These are phyloP conservation scores for Ophiostoma novo-ulmi DNA, from an alignment of 2,329 filamentous ascomycete species.

Conservation along the genomic window DNA sequence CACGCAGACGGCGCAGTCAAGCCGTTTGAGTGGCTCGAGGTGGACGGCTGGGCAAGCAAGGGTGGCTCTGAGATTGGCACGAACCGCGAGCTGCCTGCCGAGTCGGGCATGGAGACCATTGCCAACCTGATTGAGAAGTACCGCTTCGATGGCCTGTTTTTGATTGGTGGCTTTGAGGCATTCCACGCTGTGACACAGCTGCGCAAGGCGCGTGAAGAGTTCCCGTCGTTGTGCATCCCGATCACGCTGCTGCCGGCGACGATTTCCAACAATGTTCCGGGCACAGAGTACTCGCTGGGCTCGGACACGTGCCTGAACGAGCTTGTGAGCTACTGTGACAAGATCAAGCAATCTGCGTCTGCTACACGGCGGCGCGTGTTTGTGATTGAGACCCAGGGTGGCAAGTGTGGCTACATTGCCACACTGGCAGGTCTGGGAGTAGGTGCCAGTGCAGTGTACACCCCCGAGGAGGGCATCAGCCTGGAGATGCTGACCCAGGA, in stretches of 20 bases:
- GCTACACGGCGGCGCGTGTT: constrained; percentile 91
- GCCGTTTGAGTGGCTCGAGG: constrained; percentile 85
- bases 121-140: constrained; percentile 80
- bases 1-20: constrained; percentile 83
- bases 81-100: constrained; percentile 84
- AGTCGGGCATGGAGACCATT: constrained; percentile 75
- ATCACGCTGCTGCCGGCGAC: constrained; percentile 91
- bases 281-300: constrained; percentile 93
- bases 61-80: constrained; percentile 97
- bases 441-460: constrained; percentile 89
- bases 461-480: constrained; percentile 90
- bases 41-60: constrained; percentile 91
- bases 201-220: constrained; percentile 70
- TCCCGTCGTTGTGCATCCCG: constrained; percentile 84
- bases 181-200: constrained; percentile 89
- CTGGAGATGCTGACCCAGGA: constrained; percentile 89
- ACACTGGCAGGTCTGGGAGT: constrained; percentile 87
- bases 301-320: constrained; percentile 97
- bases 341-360: constrained; percentile 93
- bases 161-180: constrained; percentile 92
- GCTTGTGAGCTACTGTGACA: constrained; percentile 90
- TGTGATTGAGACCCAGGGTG: constrained; percentile 96
- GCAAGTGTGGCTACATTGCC: constrained; percentile 87
- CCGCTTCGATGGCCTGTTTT: constrained; percentile 84
- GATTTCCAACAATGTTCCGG: constrained; percentile 96